Base-by-base conservation (phyloP, 2,329 filamentous ascomycete genomes). In the Penicillium sp. region DNA sequence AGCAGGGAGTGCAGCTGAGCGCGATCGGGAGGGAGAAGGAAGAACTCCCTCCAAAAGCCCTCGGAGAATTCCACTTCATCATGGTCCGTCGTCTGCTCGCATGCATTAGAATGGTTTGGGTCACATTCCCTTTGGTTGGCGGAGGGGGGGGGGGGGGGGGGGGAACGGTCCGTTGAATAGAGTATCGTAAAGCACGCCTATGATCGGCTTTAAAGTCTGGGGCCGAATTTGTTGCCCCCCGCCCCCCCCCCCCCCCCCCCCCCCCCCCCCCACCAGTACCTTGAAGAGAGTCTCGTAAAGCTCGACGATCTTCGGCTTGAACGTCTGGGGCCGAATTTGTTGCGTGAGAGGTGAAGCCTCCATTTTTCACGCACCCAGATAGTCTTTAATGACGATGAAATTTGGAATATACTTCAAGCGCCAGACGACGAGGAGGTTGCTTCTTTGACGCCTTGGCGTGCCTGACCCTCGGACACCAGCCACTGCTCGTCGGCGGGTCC, bases 11-110 rank as follows among this genome's bases (percentile, higher is more conserved):
- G 80, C 55, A 98, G 73, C 42, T 82, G 79, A 4, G 76, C 67
- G 46, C 81, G 78, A 65, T 96, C 89, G 24, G 91, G 90, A 54
- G 83, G 84, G 49, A 96, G 77, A 34, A 98, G 79, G 68, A 98
- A 98, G 72, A 98, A 90, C 70, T 96, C 93, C 57, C 82, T 80
- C 93, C 93, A 98, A 73, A 96, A 98, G 38, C 90, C 91, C 51
- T 95, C 89, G 0, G 88, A 81, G 53, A 85, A 85, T 27, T 90
- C 85, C 42, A 37, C 42, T 45, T 90, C 84, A 44, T 75, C 70
- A 50, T 82, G 79, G 51, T 86, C 79, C 46, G 83, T 79, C 55
- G 85, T 81, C 72, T 86, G 66, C 63, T 25, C 11, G 5, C 9
- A 68, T 34, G 61, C 61, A 56, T 61, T 35, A 50, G 54, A 47